Conservation (phyloP, 345 rosid genomes). For the Euphorbia peplus region DNA sequence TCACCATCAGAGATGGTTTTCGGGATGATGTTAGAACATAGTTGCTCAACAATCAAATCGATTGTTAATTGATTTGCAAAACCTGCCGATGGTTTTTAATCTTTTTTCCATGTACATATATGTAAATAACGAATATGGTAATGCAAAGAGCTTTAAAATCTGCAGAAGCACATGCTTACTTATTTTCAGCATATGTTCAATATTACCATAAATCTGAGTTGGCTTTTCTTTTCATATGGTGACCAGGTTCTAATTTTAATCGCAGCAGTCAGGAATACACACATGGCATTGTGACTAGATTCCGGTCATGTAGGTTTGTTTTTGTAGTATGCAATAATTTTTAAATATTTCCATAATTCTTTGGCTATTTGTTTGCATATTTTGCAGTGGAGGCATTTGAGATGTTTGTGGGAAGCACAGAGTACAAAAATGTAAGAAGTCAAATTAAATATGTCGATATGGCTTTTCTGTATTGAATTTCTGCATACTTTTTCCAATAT, state of each 20-base stretch:
- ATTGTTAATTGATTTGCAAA: background rate
- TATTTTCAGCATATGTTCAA: too few relatives aligned
- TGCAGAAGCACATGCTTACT: background rate
- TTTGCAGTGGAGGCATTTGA: slow-evolving; percentile 73
- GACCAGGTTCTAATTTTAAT: slow-evolving; percentile 71
- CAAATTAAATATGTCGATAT: slow-evolving; percentile 1
- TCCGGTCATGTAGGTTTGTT: slow-evolving; percentile 56
- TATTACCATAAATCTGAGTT: background rate
- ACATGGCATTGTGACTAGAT: slow-evolving; percentile 63
- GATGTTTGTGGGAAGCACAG: slow-evolving; percentile 57
- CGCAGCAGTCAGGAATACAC: slow-evolving; percentile 57
- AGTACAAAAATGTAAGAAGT: slow-evolving; percentile 63
- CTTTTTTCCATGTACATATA: background rate
- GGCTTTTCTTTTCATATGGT: slow-evolving; percentile 6
- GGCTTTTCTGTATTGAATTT: background rate
- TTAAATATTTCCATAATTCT: slow-evolving; percentile 9
- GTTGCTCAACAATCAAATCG: background rate
- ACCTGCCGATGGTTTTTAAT: background rate
- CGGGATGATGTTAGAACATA: background rate
- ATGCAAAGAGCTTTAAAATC: background rate
- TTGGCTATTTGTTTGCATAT: slow-evolving; percentile 22
- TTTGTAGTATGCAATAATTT: slow-evolving; percentile 3
- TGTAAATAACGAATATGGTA: background rate
- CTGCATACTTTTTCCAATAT: background rate
- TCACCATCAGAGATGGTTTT: background rate